These are phyloP conservation scores for Waltiozyma sp. DNA, from an alignment of 1,139 yeast species.

Conservation along the genomic window DNA sequence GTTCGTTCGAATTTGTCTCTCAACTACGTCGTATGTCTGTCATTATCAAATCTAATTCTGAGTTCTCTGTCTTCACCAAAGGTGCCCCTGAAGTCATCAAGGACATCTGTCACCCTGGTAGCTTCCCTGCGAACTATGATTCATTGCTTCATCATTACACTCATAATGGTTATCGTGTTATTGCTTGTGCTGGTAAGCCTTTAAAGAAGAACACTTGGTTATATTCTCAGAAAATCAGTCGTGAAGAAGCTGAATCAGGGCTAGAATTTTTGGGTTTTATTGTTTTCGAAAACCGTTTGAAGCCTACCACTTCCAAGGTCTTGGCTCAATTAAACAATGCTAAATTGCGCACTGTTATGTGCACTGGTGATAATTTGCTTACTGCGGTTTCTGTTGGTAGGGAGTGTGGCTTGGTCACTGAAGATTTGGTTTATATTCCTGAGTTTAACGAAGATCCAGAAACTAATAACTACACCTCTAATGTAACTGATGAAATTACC, in stretches of 20 bases:
- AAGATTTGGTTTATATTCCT: conserved; percentile 56
- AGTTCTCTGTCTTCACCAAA: conserved; percentile 53
- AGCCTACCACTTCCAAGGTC: conserved; percentile 53
- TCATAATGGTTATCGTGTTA: conserved; percentile 87
- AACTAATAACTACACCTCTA: background rate
- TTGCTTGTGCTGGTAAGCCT: conserved; percentile 77
- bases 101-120: conserved; percentile 57
- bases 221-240: conserved; percentile 30
- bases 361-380: conserved; percentile 92
- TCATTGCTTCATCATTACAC: conserved; percentile 74
- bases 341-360: conserved; percentile 77
- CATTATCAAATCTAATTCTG: conserved; percentile 35
- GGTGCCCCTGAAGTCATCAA: conserved; percentile 98
- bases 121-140: conserved; percentile 67
- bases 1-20: conserved; percentile 79
- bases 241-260: conserved; percentile 59
- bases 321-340: conserved; percentile 52
- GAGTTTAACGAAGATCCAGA: conserved; percentile 27
- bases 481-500: conserved; percentile 19
- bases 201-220: conserved; percentile 32
- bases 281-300: conserved; percentile 83
- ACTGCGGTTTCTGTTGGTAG: conserved; percentile 91
- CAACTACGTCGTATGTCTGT: conserved; percentile 88
- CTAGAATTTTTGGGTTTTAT: conserved; percentile 79
- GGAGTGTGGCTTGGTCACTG: conserved; percentile 60